Evolutionary conservation across 441 rosid genomes (phyloP), one percentile per base, ranked within the genome.

Genomic region (Croton laevigatus): DNA sequence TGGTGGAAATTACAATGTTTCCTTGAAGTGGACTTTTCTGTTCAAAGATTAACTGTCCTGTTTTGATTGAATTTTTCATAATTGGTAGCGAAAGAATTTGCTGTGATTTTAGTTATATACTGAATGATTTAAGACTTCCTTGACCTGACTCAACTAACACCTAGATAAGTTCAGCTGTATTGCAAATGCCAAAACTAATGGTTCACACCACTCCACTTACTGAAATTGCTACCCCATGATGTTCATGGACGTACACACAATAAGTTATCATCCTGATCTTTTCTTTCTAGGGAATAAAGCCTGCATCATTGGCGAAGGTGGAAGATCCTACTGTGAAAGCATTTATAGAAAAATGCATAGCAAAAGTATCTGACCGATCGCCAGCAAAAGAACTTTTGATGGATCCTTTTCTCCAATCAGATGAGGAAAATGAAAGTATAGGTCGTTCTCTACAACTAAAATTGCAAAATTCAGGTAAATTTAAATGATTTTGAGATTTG

Each of bases 301-400:
- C 98, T 49, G 98, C 95, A 46, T 84, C 98, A 10, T 83, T 94
- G 81, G 85, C 78, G 40, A 94, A 87, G 75, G 97, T 94, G 79
- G 78, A 76, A 54, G 89, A 91, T 79, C 83, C 79, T 6, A 80
- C 80, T 51, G 90, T 91, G 53, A 86, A 72, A 81, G 74, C 78
- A 67, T 94, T 94, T 80, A 91, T 94, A 72, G 96, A 86, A 80
- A 94, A 94, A 81, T 94, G 98, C 70, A 88, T 91, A 49, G 83
- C 96, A n/a, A 84, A 79, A 49, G 96, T 85, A 69, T 82, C 97
- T 13, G 83, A 84, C 16, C 88, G 97, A 55, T 79, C 88, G 72
- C 68, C 95, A 2, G 97, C 97, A 51, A 85, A 81, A 82, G 91
- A 94, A 76, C 97, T 89, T 69, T 76, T 94, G 79, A 85, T 80